Conservation (phyloP, 225 moss, liverwort and hornwort species). For the Bryum argenteum region DNA sequence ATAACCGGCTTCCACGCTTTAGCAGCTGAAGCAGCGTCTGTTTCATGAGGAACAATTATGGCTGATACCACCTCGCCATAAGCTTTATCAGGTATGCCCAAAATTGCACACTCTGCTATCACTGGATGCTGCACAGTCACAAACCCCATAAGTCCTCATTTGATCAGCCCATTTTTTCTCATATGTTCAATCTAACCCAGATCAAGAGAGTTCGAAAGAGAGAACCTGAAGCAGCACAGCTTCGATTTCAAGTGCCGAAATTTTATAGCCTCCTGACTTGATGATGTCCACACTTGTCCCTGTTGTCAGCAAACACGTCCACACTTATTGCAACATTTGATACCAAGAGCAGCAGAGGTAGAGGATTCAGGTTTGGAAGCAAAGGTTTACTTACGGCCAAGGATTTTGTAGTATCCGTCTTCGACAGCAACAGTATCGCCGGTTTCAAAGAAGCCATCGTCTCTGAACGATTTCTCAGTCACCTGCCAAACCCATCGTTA, state of each 20-base stretch:
- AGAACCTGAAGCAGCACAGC: conserved; percentile 78
- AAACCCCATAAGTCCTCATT: neutral
- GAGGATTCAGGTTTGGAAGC: neutral
- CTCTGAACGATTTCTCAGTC: conserved; percentile 66
- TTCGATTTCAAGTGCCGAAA: conserved; percentile 93
- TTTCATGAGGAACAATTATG: conserved; percentile 66
- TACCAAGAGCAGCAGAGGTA: neutral
- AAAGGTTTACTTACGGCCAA: conserved; percentile 65
- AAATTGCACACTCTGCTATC: conserved; percentile 83
- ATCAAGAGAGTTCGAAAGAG: conserved; percentile 14
- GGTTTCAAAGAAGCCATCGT: conserved; percentile 85
- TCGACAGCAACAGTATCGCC: conserved; percentile 78
- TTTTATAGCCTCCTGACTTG: conserved; percentile 86
- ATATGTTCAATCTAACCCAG: conserved; percentile 1
- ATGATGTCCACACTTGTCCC: conserved; percentile 96
- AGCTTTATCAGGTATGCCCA: conserved; percentile 79
- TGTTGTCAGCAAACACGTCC: conserved; percentile 35
- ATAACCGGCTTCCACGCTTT: conserved; percentile 67
- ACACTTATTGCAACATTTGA: conserved; percentile 4
- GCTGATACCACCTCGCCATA: conserved; percentile 77
- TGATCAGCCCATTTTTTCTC: neutral
- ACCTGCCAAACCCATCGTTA: conserved; percentile 57
- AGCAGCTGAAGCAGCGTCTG: conserved; percentile 62
- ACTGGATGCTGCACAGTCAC: conserved; percentile 68
- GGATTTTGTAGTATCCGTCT: conserved; percentile 78